phyloP scores from a whole-genome alignment of 371 early-diverging fungal species.

The Actinomortierella wolfii region DNA sequence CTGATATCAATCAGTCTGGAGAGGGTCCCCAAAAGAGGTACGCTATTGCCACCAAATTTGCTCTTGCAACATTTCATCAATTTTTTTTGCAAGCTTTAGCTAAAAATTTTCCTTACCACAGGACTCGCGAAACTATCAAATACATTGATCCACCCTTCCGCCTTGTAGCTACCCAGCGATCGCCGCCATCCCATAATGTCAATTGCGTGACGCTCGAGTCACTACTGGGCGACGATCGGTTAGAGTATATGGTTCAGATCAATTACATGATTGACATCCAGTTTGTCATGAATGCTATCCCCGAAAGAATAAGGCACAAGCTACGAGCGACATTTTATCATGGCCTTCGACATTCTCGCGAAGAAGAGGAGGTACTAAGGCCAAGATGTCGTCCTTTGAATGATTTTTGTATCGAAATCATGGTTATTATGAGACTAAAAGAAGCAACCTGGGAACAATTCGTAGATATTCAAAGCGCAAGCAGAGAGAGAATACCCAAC shows the following conservation, averaged over 20 bases:
- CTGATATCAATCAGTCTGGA: neutral
- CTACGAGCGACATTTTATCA: constrained; percentile 42
- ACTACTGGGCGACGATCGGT: constrained; percentile 24
- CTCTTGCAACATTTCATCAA: neutral
- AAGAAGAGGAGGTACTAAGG: constrained; percentile 10
- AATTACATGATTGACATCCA: constrained; percentile 54
- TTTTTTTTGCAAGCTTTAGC: neutral
- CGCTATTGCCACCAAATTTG: neutral
- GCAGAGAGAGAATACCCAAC: constrained; percentile 1
- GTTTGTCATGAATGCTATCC: constrained; percentile 47
- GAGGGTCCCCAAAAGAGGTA: neutral
- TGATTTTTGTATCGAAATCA: neutral
- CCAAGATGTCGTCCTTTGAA: neutral
- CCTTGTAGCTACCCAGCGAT: constrained; percentile 24
- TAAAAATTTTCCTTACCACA: constrained; percentile 1
- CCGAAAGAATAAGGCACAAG: constrained; percentile 15
- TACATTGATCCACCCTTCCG: constrained; percentile 28
- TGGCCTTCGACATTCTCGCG: constrained; percentile 14
- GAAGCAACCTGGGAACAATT: neutral
- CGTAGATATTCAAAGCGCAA: neutral
- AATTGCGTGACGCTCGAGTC: constrained; percentile 27
- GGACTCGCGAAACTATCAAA: neutral
- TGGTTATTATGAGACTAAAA: neutral
- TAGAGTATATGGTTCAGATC: constrained; percentile 50
- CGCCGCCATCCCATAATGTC: constrained; percentile 12